Percentiles rank a stretch among this genome's conserved stretches.
Conservation (phyloP, 2,329 filamentous ascomycete genomes). For the Botrytis fragariae region DNA sequence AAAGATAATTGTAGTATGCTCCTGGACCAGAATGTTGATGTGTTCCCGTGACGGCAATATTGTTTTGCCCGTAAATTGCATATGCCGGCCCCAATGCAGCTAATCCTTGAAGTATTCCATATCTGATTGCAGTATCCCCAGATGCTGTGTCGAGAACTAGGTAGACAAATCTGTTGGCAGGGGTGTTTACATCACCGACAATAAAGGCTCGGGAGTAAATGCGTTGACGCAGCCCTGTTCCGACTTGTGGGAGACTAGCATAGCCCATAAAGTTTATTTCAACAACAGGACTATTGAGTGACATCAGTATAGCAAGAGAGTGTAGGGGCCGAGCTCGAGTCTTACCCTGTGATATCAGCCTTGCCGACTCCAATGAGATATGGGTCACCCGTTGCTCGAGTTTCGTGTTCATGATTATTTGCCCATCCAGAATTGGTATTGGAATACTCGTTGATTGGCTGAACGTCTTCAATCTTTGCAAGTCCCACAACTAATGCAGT, state of each 20-base stretch:
- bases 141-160: conserved; percentile 81
- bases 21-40: conserved; percentile 90
- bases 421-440: conserved; percentile 4
- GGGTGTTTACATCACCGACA: conserved; percentile 65
- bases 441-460: neutral
- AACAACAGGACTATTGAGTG: conserved; percentile 63
- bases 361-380: conserved; percentile 68
- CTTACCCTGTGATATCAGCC: conserved; percentile 65
- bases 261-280: conserved; percentile 92
- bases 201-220: conserved; percentile 91
- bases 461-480: neutral
- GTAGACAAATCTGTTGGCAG: conserved; percentile 75
- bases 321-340: neutral
- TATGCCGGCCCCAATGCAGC: conserved; percentile 68
- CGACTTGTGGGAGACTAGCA: conserved; percentile 75
- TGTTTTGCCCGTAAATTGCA: conserved; percentile 70
- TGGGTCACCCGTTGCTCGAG: conserved; percentile 35
- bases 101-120: conserved; percentile 79
- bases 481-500: conserved; percentile 1
- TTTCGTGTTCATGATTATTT: conserved; percentile 13
- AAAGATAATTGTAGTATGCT: conserved; percentile 88
- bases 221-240: conserved; percentile 80
- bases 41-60: conserved; percentile 85
- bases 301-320: conserved; percentile 15
- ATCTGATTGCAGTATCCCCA: conserved; percentile 81